Evolutionary conservation across 805 yeast species (phyloP), one percentile per base, ranked within the genome.

Genomic region (Kodamaea fukazawae): DNA sequence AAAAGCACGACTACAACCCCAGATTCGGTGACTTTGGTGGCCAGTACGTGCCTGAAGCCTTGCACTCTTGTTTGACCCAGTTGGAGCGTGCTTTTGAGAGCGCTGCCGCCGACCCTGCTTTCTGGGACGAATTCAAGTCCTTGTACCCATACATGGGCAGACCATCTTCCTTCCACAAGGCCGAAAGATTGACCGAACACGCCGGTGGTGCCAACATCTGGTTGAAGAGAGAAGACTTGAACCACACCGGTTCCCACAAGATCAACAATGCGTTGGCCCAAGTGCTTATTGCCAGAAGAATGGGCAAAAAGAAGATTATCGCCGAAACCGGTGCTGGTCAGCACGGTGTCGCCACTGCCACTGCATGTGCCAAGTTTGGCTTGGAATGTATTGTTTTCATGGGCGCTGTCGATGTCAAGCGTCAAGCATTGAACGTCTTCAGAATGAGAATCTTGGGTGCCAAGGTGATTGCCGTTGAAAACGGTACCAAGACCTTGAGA

Each of bases 401-500:
- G 99, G 99, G 99, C 47, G 98, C 98, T 32, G 99, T 93, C 68
- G 99, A 93, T 70, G 96, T 87, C 32, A 84, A 96, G 64, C 86
- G 99, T 67, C 99, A 93, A 75, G 97, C 99, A 10, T 74, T 93
- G 50, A 93, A 93, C 57, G 99, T 93, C 29, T 93, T 93, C 76
- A 81, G 99, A 73, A 93, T 93, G 96, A 78, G 88, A 64, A 83
- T 93, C 35, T 73, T 93, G 46, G 99, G 99, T 52, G 99, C 99
- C 29, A 83, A 86, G 40, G 99, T 93, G 43, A 79, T 91, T 47
- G 83, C 96, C 25, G 97, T 93, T 39, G 83, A 86, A 31, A 87
- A 87, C 57, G 99, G 99, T 65, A 91, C 99, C 16, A 77, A 84
- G 62, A 93, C 99, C 25, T 75, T 93, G 61, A 83, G 99, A 67